phyloP scores from a whole-genome alignment of 2,329 filamentous ascomycete species.

The Catunica adiposa region DNA sequence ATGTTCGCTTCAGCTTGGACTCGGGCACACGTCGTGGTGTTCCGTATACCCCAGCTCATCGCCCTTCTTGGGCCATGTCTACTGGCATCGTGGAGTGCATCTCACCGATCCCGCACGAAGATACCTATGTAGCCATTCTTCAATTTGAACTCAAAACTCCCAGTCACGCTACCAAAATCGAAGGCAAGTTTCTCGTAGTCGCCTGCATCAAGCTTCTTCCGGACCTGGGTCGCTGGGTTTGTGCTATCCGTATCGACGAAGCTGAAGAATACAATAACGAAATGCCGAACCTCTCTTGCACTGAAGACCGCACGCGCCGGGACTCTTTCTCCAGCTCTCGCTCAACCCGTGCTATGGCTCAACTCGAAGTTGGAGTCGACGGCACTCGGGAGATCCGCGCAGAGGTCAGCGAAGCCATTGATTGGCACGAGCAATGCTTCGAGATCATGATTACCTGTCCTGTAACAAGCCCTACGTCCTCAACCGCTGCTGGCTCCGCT shows the following conservation, averaged over 20 bases:
- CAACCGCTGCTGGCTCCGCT: neutral
- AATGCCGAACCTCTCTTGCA: conserved; percentile 9
- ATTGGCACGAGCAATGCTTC: conserved; percentile 13
- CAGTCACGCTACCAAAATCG: conserved; percentile 11
- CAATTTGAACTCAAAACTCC: conserved; percentile 11
- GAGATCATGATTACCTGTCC: conserved; percentile 12
- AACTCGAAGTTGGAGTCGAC: conserved; percentile 13
- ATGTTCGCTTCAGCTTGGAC: conserved; percentile 8
- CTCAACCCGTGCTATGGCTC: conserved; percentile 7
- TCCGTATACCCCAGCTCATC: conserved; percentile 9
- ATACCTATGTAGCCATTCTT: conserved; percentile 12
- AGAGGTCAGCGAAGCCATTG: conserved; percentile 12
- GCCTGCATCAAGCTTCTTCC: conserved; percentile 10
- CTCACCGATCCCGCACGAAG: conserved; percentile 12
- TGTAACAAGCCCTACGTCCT: neutral
- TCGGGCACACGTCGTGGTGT: conserved; percentile 8
- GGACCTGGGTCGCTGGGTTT: conserved; percentile 11
- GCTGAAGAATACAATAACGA: conserved; percentile 12
- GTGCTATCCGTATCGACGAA: conserved; percentile 11
- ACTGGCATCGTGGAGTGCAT: conserved; percentile 5
- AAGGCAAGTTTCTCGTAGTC: conserved; percentile 11
- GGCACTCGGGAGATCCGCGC: conserved; percentile 12
- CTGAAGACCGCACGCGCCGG: neutral
- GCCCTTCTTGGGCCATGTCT: conserved; percentile 10
- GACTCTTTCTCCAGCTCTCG: conserved; percentile 1